A percentile compares a stretch with the other conserved stretches of the same genome.
These are phyloP conservation scores for Fraxinus nigra DNA, from an alignment of 305 asterid species.

Conservation along the genomic window DNA sequence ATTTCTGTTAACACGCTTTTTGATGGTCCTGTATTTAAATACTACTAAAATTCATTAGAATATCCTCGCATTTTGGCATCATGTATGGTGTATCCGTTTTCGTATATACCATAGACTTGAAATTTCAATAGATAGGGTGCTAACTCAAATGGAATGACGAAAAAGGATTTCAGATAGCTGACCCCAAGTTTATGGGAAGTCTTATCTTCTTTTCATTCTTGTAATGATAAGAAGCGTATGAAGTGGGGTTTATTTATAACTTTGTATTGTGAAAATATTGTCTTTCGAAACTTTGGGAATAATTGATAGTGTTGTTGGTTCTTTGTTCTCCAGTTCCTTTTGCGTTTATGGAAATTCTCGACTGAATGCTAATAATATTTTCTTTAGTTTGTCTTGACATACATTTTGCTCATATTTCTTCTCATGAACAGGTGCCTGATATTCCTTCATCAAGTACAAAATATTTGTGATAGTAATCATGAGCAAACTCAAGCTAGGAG, in stretches of 20 bases:
- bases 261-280: not conserved
- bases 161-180: not conserved
- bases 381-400: not conserved
- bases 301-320: not conserved
- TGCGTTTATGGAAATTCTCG: not conserved
- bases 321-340: slow-evolving; percentile 1
- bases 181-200: not conserved
- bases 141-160: not conserved
- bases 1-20: not conserved
- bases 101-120: not conserved
- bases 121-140: not conserved
- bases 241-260: not conserved
- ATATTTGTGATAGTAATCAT: slow-evolving; percentile 28
- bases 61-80: not conserved
- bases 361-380: not conserved
- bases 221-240: not conserved
- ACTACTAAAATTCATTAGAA: not conserved
- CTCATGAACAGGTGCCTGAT: slow-evolving; percentile 19
- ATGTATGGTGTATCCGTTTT: not conserved
- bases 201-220: not conserved
- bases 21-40: not conserved
- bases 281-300: not conserved
- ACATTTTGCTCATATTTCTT: not conserved
- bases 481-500: slow-evolving; percentile 81
- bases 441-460: slow-evolving; percentile 2